Evolutionary conservation across 768 basidiomycete genomes (phyloP), one percentile per base, ranked within the genome.

Genomic region (Tylopilus vinaceipallidus): DNA sequence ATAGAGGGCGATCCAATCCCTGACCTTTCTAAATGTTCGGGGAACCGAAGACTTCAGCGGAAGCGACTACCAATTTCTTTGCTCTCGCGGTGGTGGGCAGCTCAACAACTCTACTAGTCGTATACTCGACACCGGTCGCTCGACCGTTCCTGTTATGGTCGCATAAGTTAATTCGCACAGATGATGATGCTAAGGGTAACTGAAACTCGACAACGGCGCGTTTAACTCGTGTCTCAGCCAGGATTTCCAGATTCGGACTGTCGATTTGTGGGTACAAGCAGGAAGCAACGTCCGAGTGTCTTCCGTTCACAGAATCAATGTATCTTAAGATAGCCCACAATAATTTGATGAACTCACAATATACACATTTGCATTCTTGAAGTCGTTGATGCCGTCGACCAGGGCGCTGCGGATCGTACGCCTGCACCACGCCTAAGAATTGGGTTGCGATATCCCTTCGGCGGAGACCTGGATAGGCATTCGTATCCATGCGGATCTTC

Each of bases 381-480:
- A 72, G 23, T 67, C 72, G 54, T 81, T 83, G 24, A 63, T 57
- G 56, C 84, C 83, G 0, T 79, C 68, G 3, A 71, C 71, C 4
- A 52, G 62, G 64, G 11, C 81, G 76, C 10, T 64, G 67, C 17
- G 72, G 71, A 61, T 85, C 83, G 20, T 77, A 82, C 24, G 60
- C 50, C 16, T 55, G 60, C 0, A 69, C 82, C 16, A 79, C 70
- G 5, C 67, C 63, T 22, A 85, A 65, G 54, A 78, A 80, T n/a
- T 83, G 68, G 19, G 71, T 64, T 12, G 66, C 74, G 14, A 59
- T 3, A 4, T 19, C 45, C 55, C 40, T 3, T 49, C 46, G 4
- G 8, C 17, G 14, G 69, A 67, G 12, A 69, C 52, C 26, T 53
- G 47, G 32, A 71, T 47, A 0, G 68, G 70, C 70, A 70, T 0